Base-by-base conservation (phyloP, 2,329 filamentous ascomycete genomes). In the Rhynchosporium graminicola region DNA sequence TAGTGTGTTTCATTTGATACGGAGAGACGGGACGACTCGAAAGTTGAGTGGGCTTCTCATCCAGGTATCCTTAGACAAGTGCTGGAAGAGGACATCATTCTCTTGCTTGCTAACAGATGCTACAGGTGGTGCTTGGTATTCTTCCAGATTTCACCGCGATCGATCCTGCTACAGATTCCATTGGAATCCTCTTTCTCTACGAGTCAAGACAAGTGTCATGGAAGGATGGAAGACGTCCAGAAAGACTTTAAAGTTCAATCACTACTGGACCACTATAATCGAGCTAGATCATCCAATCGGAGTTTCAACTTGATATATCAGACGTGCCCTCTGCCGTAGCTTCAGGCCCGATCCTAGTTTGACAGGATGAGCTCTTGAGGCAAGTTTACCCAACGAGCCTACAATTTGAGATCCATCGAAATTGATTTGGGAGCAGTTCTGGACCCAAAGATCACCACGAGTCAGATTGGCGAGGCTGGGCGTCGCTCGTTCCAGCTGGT, bases 401-500 rank as follows among this genome's bases (percentile, higher is more conserved):
- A 13, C 36, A 36, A 40, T 54, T 36, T 12, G 38, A 42, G 20
- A 54, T 42, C 4, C 51, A 54, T 36, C 9, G 33, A 20, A 54
- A 10, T 54, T 33, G 51, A 28, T 38, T 54, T 15, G 10, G 9
- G 20, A 36, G 26, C 5, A 4, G 15, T 28, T 26, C 3, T 38
- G 36, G 33, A 15, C 26, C 36, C 10, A 10, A 8, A 54, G 3
- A 10, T 28, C 1, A 42, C 26, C 20, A 40, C 50, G 51, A 54
- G 51, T 54, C 33, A 54, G 36, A 42, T 54, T 54, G n/a, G 36
- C 51, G 51, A 54, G 51, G 20, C 51, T 40, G 33, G 51, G 36
- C 33, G 36, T 36, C 33, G 26, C 51, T 3, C 28, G 28, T 42
- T 40, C 29, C 51, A 54, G 36, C 36, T 42, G 9, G 51, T 36